Conservation (phyloP, 345 rosid species). For the Acer yangbiense region DNA sequence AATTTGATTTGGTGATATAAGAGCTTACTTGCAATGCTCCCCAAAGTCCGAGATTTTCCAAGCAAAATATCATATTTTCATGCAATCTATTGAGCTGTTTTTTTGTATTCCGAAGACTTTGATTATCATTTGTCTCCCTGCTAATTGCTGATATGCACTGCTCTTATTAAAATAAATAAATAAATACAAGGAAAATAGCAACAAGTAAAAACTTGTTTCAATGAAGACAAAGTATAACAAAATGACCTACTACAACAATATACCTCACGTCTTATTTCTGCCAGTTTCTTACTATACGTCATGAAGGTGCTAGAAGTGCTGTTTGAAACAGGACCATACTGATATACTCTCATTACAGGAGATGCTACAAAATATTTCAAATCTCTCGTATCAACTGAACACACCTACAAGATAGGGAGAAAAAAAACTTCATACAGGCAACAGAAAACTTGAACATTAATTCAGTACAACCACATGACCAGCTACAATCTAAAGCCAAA, state of each 20-base stretch:
- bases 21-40: conserved; percentile 77
- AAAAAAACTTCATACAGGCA: neutral
- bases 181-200: conserved; percentile 12
- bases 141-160: conserved; percentile 68
- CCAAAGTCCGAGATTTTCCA: conserved; percentile 75
- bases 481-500: neutral
- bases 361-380: conserved; percentile 67
- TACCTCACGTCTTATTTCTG: conserved; percentile 65
- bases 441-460: neutral
- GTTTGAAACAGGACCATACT: conserved; percentile 48
- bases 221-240: conserved; percentile 25
- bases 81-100: conserved; percentile 60
- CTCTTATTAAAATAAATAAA: conserved; percentile 30
- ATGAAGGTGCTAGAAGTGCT: conserved; percentile 34
- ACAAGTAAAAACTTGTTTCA: conserved; percentile 19
- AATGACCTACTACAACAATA: conserved; percentile 14
- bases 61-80: conserved; percentile 63
- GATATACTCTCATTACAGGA: conserved; percentile 66
- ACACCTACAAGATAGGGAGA: conserved; percentile 51
- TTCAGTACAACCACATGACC: conserved; percentile 1
- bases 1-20: conserved; percentile 19
- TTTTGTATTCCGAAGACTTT: conserved; percentile 53
- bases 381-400: conserved; percentile 68
- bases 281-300: conserved; percentile 40
- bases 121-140: conserved; percentile 49